phyloP scores from a whole-genome alignment of 192 early-diverging fungal genomes.

The Coemansia interrupta region DNA sequence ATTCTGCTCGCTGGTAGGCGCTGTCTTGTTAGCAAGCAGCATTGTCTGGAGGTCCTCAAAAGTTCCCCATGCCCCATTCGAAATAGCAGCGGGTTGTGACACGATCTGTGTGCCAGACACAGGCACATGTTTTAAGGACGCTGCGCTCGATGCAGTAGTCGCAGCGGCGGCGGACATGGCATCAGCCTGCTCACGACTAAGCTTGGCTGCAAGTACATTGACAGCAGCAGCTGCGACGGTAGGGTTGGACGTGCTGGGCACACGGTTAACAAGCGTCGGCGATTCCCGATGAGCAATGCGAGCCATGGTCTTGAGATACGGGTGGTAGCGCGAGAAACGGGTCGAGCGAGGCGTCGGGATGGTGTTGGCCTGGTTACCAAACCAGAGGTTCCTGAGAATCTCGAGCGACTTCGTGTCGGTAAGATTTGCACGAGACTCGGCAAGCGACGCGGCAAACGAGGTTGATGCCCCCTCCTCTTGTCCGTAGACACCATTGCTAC shows the following conservation, averaged over 20 bases:
- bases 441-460: constrained; percentile 10
- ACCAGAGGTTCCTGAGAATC: constrained; percentile 24
- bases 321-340: constrained; percentile 49
- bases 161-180: not conserved
- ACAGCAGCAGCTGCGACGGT: constrained; percentile 46
- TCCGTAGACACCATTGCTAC: not conserved
- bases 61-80: not conserved
- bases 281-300: constrained; percentile 45
- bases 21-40: too few relatives aligned
- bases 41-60: not conserved
- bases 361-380: constrained; percentile 17
- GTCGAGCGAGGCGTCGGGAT: constrained; percentile 36
- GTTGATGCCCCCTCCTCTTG: not conserved
- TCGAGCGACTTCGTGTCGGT: constrained; percentile 13
- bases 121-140: not conserved
- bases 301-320: constrained; percentile 49
- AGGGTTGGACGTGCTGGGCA: constrained; percentile 45
- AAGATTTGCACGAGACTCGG: constrained; percentile 10
- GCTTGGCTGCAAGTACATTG: constrained; percentile 31
- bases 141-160: not conserved
- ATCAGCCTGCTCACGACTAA: constrained; percentile 7
- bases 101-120: too few relatives aligned
- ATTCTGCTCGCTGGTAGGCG: too few relatives aligned
- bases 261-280: constrained; percentile 35
- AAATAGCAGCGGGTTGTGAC: not conserved